Conservation (phyloP, 129 eudicot genomes). For the Oenanthe sinensis region DNA sequence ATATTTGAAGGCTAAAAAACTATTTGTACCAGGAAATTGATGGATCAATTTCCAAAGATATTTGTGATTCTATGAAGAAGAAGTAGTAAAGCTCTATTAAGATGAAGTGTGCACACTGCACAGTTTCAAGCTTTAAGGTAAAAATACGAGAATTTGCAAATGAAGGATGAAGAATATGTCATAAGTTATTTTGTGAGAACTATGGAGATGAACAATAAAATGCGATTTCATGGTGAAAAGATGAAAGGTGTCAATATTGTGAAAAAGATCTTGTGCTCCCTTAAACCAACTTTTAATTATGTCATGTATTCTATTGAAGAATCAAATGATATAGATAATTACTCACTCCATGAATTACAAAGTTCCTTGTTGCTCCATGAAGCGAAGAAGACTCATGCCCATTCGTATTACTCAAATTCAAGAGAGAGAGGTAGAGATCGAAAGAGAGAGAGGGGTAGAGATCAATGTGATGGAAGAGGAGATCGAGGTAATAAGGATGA, state of each 20-base stretch:
- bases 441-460: no score
- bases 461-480: background rate
- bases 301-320: background rate
- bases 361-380: background rate
- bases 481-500: background rate
- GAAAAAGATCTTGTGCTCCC: background rate
- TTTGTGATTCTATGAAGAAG: background rate
- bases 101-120: background rate
- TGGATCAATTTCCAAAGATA: background rate
- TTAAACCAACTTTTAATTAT: background rate
- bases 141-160: background rate
- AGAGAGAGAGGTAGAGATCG: constrained; percentile 13
- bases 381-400: background rate
- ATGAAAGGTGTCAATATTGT: background rate
- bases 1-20: no score
- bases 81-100: background rate
- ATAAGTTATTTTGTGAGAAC: background rate
- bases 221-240: background rate
- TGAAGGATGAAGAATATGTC: background rate
- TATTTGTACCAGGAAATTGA: background rate
- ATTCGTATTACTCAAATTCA: background rate
- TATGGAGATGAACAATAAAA: background rate
- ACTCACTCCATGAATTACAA: background rate
- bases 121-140: background rate
- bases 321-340: background rate